Conservation (phyloP, 1,139 yeast species). For the Kodamaea sp. region DNA sequence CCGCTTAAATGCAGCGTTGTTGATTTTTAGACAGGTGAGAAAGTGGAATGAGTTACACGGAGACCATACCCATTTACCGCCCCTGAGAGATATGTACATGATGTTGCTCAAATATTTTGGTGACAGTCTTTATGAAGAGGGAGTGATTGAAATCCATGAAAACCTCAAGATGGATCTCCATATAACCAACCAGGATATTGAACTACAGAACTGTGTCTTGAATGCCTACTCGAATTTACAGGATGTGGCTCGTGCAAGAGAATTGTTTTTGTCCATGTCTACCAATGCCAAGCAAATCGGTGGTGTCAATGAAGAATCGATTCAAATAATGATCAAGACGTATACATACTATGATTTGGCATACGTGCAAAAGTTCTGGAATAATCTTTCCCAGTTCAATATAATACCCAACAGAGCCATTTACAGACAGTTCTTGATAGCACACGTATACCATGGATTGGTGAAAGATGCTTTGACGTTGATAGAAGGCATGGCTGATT, state of each 20-base stretch:
- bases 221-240: conserved; percentile 67
- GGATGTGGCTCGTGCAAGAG: conserved; percentile 60
- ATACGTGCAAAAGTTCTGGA: conserved; percentile 67
- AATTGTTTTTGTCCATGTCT: conserved; percentile 60
- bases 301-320: conserved; percentile 68
- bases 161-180: conserved; percentile 65
- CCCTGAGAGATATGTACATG: conserved; percentile 68
- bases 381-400: conserved; percentile 54
- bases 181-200: conserved; percentile 56
- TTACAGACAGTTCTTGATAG: conserved; percentile 65
- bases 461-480: conserved; percentile 59
- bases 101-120: conserved; percentile 67
- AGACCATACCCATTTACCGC: conserved; percentile 43
- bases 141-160: conserved; percentile 67
- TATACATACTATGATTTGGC: conserved; percentile 59
- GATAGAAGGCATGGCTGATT: conserved; percentile 51
- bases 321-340: conserved; percentile 71
- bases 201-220: conserved; percentile 61
- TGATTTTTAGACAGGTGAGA: conserved; percentile 65
- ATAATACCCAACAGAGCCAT: conserved; percentile 58
- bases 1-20: conserved; percentile 65
- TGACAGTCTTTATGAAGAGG: conserved; percentile 59
- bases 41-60: conserved; percentile 59
- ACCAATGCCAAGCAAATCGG: conserved; percentile 49
- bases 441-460: conserved; percentile 71